Base-by-base conservation (phyloP, 768 basidiomycete species). In the Tylopilus rubrobrunneus region DNA sequence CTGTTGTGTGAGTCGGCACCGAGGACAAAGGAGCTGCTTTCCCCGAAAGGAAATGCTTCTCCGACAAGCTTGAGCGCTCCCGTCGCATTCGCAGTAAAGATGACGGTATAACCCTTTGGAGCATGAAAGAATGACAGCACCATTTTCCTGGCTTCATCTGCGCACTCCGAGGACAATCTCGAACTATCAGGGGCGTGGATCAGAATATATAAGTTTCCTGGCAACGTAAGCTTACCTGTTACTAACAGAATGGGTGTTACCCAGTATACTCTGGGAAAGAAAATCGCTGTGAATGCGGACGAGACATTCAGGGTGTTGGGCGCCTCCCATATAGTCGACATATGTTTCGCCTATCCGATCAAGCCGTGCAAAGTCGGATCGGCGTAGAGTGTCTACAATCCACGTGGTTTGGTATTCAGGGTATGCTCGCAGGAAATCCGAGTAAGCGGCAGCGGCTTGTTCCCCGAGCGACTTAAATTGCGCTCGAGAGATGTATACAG, bases 281-380 rank as follows among this genome's bases (percentile, higher is more conserved):
- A 91, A 89, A 47, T 81, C 79, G 39, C 83, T 76, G 59, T 91
- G 87, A 10, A 82, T 80, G 37, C 77, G 78, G 53, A 92, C 79
- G 33, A 92, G 80, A 60, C 83, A 86, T 60, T 89, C 86, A 11
- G 90, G 90, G 58, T 89, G 89, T 33, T 92, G 73, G 0, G 87
- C 80, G 23, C 87, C 89, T 29, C 90, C 90, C 87, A 92, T 92
- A 58, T 87, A 92, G 63, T 92, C 90, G 56, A 90, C 85, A 55
- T 92, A 92, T 9, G 84, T 86, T 72, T 91, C 87, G 7, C 81
- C 81, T 9, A 73, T 71, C 12, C 76, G 78, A 56, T 84, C 80
- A 41, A 87, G 73, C 48, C 86, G 72, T 5, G 73, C 55, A 58
- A 80, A 87, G 66, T 89, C 86, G 0, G 77, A 82, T 57, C 78